Base-by-base conservation (phyloP, 805 yeast species). In the Hanseniaspora taiwanica region DNA sequence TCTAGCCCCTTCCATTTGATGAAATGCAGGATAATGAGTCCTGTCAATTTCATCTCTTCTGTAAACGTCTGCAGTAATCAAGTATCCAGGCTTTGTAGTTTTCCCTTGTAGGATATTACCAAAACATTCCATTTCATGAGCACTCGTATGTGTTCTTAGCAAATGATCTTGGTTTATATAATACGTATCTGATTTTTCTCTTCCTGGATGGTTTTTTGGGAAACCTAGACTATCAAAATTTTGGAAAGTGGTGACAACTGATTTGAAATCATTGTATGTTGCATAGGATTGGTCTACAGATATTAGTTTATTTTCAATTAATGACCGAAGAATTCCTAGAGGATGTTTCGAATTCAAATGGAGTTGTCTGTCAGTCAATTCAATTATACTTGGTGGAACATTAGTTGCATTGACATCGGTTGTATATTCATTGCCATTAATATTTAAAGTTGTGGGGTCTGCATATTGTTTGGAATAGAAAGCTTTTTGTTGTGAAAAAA, bases 1-100 rank as follows among this genome's bases (percentile, higher is more conserved):
- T 44, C 91, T 66, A 2, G 95, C 96, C 36, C 97, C 98, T 61
- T 91, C 98, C 85, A 91, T 76, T 60, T 91, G 98, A 54, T 91
- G 96, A 62, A 91, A 91, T 1, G 82, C 96, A 1, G 98, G 97
- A 56, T 91, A 91, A 58, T 91, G 98, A 0, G 97, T 86, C 48
- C 83, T 70, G 59, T 91, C 98, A 42, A 91, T 84, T 52, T 89
- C 95, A 60, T 91, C 98, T 52, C 94, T 72, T 53, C 98, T 71
- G 55, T 87, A 91, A 8, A 91, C 98, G 59, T 91, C 98, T 1
- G 97, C 98, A 10, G 94, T 72, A 36, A 91, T 87, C 47, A 91
- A 70, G 59, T 82, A 91, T 0, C 97, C 97, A 0, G 94, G 86
- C n/a, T 53, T 56, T 9, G 47, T 44, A 1, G 36, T 27, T 7